These are phyloP conservation scores for Pythium sp. DNA, from an alignment of 352 stramenopile species.

Conservation along the genomic window DNA sequence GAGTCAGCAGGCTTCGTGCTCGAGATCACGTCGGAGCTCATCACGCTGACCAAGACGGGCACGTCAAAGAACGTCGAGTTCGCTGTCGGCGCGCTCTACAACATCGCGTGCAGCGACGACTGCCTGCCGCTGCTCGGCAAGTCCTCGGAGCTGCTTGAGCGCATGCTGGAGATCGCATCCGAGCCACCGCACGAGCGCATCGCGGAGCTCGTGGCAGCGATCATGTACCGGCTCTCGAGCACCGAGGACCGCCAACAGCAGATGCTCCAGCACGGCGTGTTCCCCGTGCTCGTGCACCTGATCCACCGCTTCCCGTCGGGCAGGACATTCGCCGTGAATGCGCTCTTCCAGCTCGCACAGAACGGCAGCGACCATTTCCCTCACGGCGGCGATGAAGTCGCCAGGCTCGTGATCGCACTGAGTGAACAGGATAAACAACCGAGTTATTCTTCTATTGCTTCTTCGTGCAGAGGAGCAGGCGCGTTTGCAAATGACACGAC, in stretches of 20 bases:
- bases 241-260: slow-evolving; percentile 16
- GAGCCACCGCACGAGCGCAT: slow-evolving; percentile 30
- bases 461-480: neutral
- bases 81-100: slow-evolving; percentile 66
- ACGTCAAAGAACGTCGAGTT: slow-evolving; percentile 42
- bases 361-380: slow-evolving; percentile 49
- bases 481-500: neutral
- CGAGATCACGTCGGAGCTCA: slow-evolving; percentile 51
- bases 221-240: slow-evolving; percentile 50
- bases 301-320: slow-evolving; percentile 39
- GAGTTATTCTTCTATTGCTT: neutral
- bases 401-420: slow-evolving; percentile 38
- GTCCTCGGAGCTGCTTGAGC: slow-evolving; percentile 33
- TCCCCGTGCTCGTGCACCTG: slow-evolving; percentile 47
- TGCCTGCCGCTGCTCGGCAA: slow-evolving; percentile 44
- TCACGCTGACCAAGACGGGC: slow-evolving; percentile 37
- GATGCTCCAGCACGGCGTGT: slow-evolving; percentile 44
- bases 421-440: slow-evolving; percentile 26
- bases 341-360: slow-evolving; percentile 48
- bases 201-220: slow-evolving; percentile 48
- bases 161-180: slow-evolving; percentile 34
- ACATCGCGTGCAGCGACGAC: slow-evolving; percentile 72
- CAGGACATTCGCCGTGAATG: slow-evolving; percentile 48
- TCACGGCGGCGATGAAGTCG: slow-evolving; percentile 58
- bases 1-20: slow-evolving; percentile 47